Base-by-base conservation (phyloP, 345 rosid species). In the Eucalyptus pumila region DNA sequence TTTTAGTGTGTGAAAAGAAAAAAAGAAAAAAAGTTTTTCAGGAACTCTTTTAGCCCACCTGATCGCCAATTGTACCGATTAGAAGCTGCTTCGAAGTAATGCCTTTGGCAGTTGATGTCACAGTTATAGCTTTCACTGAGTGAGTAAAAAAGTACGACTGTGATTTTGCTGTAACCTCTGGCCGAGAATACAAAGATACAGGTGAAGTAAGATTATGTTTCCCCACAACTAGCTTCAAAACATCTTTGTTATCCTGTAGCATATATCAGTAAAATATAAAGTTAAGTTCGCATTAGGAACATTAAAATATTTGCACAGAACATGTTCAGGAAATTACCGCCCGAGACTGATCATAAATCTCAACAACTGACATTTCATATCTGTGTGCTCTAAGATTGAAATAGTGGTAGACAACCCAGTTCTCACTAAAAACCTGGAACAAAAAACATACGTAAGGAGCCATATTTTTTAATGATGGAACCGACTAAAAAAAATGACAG, bases 381-480 rank as follows among this genome's bases (percentile, higher is more conserved):
- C 98, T 96, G 92, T 98, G 99, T 24, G 98, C 99, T 93, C 99
- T 94, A 76, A 98, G 97, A 92, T 97, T 98, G 93, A 98, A 98
- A 91, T 97, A 96, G 95, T 98, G 99, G 93, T 98, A 98, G 56
- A 98, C 95, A 92, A 97, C 97, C 99, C 99, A 98, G 90, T 98
- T 98, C 90, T 98, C 99, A 91, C 99, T 98, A 56, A 97, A 93
- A 67, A 98, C 98, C 99, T 98, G 94, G 88, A 93, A 92, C 58
- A 89, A 56, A 80, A 47, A 45, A 81, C 87, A 93, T 42, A 49
- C 60, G 86, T 92, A 54, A 93, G 87, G 83, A 90, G 86, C 21
- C 47, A 89, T 85, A 40, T 56, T 88, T n/a, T 88, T 87, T 47
- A 42, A 47, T 65, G 10, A 83, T 42, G 42, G 89, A 87, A 45